phyloP scores from a whole-genome alignment of 129 eudicot genomes.

The Heracleum sosnowskyi region DNA sequence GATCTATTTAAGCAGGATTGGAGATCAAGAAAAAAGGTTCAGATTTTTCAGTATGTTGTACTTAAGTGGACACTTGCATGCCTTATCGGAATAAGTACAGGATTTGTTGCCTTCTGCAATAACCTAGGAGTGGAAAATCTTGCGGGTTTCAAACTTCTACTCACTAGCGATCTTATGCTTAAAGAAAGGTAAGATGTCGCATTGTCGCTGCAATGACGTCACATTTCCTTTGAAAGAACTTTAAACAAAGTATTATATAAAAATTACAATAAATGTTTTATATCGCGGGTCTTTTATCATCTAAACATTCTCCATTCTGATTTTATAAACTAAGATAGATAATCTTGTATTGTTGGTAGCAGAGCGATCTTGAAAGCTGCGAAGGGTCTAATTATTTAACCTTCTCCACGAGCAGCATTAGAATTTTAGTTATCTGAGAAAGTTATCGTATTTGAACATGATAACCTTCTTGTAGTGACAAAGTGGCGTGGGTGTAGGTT shows the following conservation, averaged over 20 bases:
- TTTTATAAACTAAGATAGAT: not conserved
- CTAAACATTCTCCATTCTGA: not conserved
- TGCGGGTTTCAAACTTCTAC: slow-evolving; percentile 89
- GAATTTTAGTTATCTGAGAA: not conserved
- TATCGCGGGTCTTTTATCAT: not conserved
- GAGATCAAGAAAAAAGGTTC: slow-evolving; percentile 78
- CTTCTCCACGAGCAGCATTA: not conserved
- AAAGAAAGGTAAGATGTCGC: slow-evolving; percentile 40
- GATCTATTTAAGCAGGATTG: slow-evolving; percentile 96
- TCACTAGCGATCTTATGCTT: slow-evolving; percentile 62
- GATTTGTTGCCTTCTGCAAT: slow-evolving; percentile 76
- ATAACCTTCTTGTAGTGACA: not conserved
- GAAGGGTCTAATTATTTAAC: not conserved
- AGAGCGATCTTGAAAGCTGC: not conserved
- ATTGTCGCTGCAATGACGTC: slow-evolving; percentile 2
- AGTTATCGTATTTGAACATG: not conserved
- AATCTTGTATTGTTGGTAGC: not conserved
- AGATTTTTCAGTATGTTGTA: slow-evolving; percentile 73
- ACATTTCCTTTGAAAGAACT: not conserved
- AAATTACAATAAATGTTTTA: not conserved
- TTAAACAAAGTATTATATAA: not conserved
- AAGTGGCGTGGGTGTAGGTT: not conserved
- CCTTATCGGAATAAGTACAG: slow-evolving; percentile 72
- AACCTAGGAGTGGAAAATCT: slow-evolving; percentile 86
- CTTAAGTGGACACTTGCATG: slow-evolving; percentile 89